Conservation (phyloP, 2,329 filamentous ascomycete genomes). For the Cucurbitaria berberidis region DNA sequence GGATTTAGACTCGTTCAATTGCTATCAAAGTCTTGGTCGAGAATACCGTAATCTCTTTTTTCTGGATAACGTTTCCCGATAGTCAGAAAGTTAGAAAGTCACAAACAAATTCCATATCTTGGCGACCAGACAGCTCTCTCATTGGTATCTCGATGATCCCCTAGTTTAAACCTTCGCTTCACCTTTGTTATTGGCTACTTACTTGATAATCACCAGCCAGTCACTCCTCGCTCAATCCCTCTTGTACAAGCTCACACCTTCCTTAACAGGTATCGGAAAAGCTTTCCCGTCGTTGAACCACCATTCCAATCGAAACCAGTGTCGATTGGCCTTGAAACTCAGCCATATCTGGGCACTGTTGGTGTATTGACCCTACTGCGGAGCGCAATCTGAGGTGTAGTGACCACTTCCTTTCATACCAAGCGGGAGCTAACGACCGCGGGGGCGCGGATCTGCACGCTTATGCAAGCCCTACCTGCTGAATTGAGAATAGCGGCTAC, state of each 20-base stretch:
- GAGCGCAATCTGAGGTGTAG: slow-evolving; percentile 16
- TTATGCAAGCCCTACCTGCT: slow-evolving; percentile 12
- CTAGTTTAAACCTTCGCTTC: not conserved
- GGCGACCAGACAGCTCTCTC: not conserved
- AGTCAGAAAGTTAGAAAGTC: not conserved
- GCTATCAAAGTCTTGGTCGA: not conserved
- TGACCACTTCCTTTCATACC: slow-evolving; percentile 12
- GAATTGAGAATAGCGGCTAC: not conserved
- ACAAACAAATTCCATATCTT: not conserved
- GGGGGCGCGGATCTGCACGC: slow-evolving; percentile 15
- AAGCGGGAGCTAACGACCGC: slow-evolving; percentile 12
- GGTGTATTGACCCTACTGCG: slow-evolving; percentile 14
- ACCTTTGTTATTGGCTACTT: not conserved
- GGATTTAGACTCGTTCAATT: not conserved
- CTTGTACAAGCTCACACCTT: not conserved
- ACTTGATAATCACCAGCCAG: not conserved
- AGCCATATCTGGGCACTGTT: not conserved
- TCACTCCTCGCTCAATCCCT: not conserved
- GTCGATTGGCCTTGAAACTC: not conserved
- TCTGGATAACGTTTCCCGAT: not conserved
- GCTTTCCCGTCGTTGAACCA: not conserved
- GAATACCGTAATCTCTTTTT: not conserved
- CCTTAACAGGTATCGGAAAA: not conserved
- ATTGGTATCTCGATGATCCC: not conserved
- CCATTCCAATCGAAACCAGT: not conserved